Base-by-base conservation (phyloP, 169 alveolate species). In the Cyclospora cayetanensis region DNA sequence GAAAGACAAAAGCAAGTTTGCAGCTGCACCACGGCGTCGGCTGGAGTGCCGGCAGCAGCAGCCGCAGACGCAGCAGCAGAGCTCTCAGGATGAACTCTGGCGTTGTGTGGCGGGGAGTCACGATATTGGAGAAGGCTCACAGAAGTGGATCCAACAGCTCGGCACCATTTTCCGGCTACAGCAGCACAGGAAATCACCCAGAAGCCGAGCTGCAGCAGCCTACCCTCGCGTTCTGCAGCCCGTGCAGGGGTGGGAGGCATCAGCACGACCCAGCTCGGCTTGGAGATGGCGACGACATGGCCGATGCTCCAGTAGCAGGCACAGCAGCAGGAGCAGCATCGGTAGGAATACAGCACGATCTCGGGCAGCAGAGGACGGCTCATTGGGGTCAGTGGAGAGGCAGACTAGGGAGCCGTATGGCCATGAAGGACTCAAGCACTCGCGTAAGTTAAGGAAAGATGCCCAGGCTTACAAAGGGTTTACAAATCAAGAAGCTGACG, bases 21-120 rank as follows among this genome's bases (percentile, higher is more conserved):
- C 70, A 46, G 66, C 68, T 9, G 1, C 66, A 4, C 43, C 65
- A 37, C 34, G 25, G 68, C 66, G 34, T 43, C 88, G 50, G 88
- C 66, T 34, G n/a, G 53, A 27, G 52, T 1, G 39, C 25, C 2
- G 11, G 37, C 31, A 20, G 37, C 74, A 20, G 50, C 70, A 79
- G 72, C 42, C 34, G 52, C 70, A 43, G 85, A n/a, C n/a, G n/a
- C 84, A 72, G 53, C 83, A 35, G 88, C 88, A 77, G 88, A 68
- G 29, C 12, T 12, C 43, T 29, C 88, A 79, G 34, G 88, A 79
- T 20, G 52, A 43, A 15, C 88, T 79, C 72, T 79, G 88, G 88
- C 68, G 88, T 34, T 79, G 88, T 50, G 3, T 79, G 18, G 88
- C 27, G 53, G 4, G 88, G 52, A 50, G 52, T 22, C 9, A 15